Percentiles rank a stretch among this genome's conserved stretches.
Evolutionary conservation across 768 basidiomycete genomes (phyloP).

Genomic region (Boletus barrowsii): DNA sequence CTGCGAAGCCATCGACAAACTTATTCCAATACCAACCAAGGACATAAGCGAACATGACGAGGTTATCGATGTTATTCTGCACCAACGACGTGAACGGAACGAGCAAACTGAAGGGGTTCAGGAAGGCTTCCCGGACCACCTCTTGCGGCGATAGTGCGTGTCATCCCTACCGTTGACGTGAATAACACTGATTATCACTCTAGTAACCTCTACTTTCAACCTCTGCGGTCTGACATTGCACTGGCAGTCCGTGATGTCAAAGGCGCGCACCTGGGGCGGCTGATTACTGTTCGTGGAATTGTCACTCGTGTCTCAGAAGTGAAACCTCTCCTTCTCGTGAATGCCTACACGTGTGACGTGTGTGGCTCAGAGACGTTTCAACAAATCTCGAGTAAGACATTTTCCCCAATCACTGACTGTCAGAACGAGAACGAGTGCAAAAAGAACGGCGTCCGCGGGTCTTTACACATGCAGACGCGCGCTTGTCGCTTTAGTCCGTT

Average conservation of each 20-base stretch:
- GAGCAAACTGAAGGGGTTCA: slow-evolving; percentile 71
- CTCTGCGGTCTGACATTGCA: slow-evolving; percentile 68
- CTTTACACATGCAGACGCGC: slow-evolving; percentile 96
- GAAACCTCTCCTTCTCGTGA: slow-evolving; percentile 94
- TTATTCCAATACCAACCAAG: slow-evolving; percentile 85
- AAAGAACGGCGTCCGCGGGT: slow-evolving; percentile 83
- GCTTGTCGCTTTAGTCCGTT: slow-evolving; percentile 97
- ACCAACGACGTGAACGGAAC: slow-evolving; percentile 89
- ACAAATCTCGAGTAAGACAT: slow-evolving; percentile 89
- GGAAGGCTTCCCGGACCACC: slow-evolving; percentile 83
- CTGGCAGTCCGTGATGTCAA: slow-evolving; percentile 92
- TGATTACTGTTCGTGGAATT: slow-evolving; percentile 96
- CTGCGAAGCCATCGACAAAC: slow-evolving; percentile 83
- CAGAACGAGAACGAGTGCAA: slow-evolving; percentile 82
- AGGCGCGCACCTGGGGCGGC: slow-evolving; percentile 79
- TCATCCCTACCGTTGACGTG: background rate
- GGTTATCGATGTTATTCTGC: slow-evolving; percentile 94
- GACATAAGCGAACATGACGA: slow-evolving; percentile 91
- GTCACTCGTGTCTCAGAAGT: slow-evolving; percentile 99
- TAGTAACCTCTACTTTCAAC: slow-evolving; percentile 94
- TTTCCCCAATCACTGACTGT: slow-evolving; percentile 86
- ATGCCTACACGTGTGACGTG: slow-evolving; percentile 97
- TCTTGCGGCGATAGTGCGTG: slow-evolving; percentile 93
- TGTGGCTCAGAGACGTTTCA: slow-evolving; percentile 99
- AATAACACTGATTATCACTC: slow-evolving; percentile 13